Evolutionary conservation across 805 yeast species (phyloP), one percentile per base, ranked within the genome.

Genomic region (Danielia reshetovae): DNA sequence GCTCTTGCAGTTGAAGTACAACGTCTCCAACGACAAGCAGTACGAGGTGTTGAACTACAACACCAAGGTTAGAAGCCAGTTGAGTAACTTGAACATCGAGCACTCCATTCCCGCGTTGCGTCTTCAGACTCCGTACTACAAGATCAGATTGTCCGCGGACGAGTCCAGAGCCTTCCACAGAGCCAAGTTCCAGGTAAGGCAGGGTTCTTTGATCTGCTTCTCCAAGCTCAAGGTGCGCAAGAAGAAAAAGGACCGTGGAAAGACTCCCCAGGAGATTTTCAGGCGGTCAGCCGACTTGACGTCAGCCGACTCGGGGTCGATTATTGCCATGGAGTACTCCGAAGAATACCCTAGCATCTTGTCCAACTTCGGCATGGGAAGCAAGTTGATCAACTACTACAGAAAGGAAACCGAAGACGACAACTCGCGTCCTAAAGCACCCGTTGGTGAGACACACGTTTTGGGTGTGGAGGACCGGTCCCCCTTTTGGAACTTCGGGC

Each of bases 401-500:
- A 74, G 98, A 45, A 90, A 90, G 55, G 77, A 75, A 40, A 70
- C 70, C 39, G 87, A 81, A 11, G 88, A 85, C 32, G 98, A 93
- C 56, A 74, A 77, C 4, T 70, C 84, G 4, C 75, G 97, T 40
- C 97, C 97, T 0, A 90, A 89, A 51, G 68, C 88, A 18, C 75
- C 86, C 1, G 72, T 88, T 27, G 98, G 98, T 29, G 98, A 93
- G 56, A 93, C 97, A 0, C 93, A 85, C 60, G 96, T 93, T 3
- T 67, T 93, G 24, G 97, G 96, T n/a, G 85, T 86, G 1, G 96
- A 89, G 55, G 98, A 93, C 60, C 74, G 94, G 49, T 85, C 96
- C 6, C 97, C 98, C 9, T 93, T 93, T 56, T 93, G 98, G 97
- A 93, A 89, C 57, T 93, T 88, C 65, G 98, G 98, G 1, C 85